Evolutionary conservation across 257 asterid species (phyloP).

Genomic region (Anisodus acutangulus): DNA sequence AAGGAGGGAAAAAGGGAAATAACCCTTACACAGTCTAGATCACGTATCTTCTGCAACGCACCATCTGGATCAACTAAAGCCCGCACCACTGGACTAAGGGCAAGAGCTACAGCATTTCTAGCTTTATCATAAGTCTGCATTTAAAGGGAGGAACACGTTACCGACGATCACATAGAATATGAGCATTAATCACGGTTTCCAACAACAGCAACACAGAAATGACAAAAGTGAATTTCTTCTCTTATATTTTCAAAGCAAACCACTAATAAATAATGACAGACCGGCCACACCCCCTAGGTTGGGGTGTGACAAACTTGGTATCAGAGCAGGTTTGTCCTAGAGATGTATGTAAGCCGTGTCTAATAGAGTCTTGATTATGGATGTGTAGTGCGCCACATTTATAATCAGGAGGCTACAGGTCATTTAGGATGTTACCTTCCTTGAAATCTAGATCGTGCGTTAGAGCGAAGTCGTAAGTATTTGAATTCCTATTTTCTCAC

Average conservation of each 20-base stretch:
- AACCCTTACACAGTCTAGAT: constrained; percentile 71
- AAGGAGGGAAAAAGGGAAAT: constrained; percentile 30
- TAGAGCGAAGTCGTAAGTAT: too few relatives aligned
- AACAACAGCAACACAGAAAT: constrained; percentile 31
- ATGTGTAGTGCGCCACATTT: too few relatives aligned
- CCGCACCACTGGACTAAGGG: constrained; percentile 98
- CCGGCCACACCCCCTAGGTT: too few relatives aligned
- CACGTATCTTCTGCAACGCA: constrained; percentile 77
- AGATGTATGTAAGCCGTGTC: too few relatives aligned
- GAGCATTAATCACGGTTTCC: background rate
- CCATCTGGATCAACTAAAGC: constrained; percentile 99
- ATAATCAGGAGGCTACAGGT: too few relatives aligned
- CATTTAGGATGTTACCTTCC: too few relatives aligned
- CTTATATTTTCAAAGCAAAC: background rate
- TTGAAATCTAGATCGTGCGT: too few relatives aligned
- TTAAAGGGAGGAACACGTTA: constrained; percentile 35
- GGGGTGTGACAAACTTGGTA: too few relatives aligned
- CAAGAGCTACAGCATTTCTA: constrained; percentile 95
- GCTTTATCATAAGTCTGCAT: constrained; percentile 88
- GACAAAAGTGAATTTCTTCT: background rate
- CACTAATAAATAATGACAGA: background rate
- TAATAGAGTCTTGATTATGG: too few relatives aligned
- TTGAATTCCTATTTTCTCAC: too few relatives aligned
- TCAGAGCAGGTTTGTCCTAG: too few relatives aligned
- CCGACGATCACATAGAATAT: constrained; percentile 23